These are phyloP conservation scores for Penicillium palitans DNA, from an alignment of 2,329 filamentous ascomycete species.

Conservation along the genomic window DNA sequence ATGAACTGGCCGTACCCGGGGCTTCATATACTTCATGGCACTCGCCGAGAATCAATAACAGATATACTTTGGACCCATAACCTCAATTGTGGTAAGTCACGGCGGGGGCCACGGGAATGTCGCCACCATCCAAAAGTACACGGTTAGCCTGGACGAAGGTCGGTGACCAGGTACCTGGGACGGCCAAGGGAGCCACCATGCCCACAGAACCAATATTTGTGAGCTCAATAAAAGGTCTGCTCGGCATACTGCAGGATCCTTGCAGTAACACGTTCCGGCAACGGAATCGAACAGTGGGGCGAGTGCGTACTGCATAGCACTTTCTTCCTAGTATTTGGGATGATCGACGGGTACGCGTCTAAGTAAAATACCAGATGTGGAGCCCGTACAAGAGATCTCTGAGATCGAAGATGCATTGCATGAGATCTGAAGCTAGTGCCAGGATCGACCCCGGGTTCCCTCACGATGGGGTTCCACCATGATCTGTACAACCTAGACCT, in stretches of 20 bases:
- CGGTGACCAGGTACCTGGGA: constrained; percentile 19
- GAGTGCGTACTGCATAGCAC: background rate
- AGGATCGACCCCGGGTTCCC: constrained; percentile 16
- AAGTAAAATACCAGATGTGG: background rate
- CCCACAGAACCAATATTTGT: constrained; percentile 11
- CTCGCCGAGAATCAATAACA: constrained; percentile 10
- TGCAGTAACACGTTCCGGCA: constrained; percentile 25
- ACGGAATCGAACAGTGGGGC: constrained; percentile 16
- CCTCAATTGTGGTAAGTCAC: constrained; percentile 6
- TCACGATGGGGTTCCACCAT: constrained; percentile 10
- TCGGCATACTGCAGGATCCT: constrained; percentile 21
- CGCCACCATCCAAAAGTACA: constrained; percentile 25
- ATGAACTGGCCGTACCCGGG: constrained; percentile 3
- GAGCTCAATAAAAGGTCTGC: constrained; percentile 10
- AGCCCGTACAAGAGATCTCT: constrained; percentile 19
- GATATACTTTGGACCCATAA: constrained; percentile 11
- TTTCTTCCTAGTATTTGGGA: background rate
- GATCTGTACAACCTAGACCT: background rate
- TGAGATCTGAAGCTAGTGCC: constrained; percentile 24
- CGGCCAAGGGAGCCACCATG: constrained; percentile 16
- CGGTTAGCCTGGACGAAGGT: constrained; percentile 14
- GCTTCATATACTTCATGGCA: constrained; percentile 24
- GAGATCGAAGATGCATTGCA: constrained; percentile 21
- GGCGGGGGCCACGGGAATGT: constrained; percentile 5
- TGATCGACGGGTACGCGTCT: constrained; percentile 6